Base-by-base conservation (phyloP, 352 stramenopile species). In the Phytophthora agathidicida region DNA sequence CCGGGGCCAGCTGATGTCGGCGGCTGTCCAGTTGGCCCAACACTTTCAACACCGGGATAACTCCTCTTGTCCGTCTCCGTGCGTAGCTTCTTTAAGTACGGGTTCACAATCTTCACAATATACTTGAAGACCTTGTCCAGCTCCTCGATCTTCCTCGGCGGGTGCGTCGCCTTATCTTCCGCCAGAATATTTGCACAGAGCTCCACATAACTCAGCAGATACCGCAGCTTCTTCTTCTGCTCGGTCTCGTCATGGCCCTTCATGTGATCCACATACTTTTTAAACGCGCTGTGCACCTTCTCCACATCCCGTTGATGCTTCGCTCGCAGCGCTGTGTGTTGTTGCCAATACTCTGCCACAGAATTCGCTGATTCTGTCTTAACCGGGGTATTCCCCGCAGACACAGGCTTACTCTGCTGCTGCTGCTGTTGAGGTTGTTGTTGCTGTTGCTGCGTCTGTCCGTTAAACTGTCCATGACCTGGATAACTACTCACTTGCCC, bases 111-210 rank as follows among this genome's bases (percentile, higher is more conserved):
- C 62, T 92, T 92, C 14, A 94, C 80, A 49, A 94, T 92, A 71
- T 94, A 94, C 72, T 94, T 94, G 67, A 91, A 93, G 20, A 94
- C 85, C 65, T 92, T 94, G 60, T 93, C 85, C 17, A 94, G 69
- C 54, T 94, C 85, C 31, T 93, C 83, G 7, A 94, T 68, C 52
- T 89, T 89, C 8, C 85, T 77, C 11, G 85, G 75, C 41, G 75
- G 77, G 36, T 90, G 71, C 8, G 83, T 90, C 16, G 77, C 52
- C 55, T 88, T 85, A 52, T 94, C 79, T 47, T 94, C 85, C 20
- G 70, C 83, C 61, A 94, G 54, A 32, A 94, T 85, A 36, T 70
- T 91, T 3, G 83, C 83, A 42, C 85, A 94, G 14, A 94, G 73
- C 62, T 94, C 79, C 36, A 94, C 83, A 33, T 94, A 94, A 41